A percentile compares a stretch with the other conserved stretches of the same genome.
phyloP scores from a whole-genome alignment of 495 filamentous ascomycete genomes.

The Penicillium atrosanguineum region DNA sequence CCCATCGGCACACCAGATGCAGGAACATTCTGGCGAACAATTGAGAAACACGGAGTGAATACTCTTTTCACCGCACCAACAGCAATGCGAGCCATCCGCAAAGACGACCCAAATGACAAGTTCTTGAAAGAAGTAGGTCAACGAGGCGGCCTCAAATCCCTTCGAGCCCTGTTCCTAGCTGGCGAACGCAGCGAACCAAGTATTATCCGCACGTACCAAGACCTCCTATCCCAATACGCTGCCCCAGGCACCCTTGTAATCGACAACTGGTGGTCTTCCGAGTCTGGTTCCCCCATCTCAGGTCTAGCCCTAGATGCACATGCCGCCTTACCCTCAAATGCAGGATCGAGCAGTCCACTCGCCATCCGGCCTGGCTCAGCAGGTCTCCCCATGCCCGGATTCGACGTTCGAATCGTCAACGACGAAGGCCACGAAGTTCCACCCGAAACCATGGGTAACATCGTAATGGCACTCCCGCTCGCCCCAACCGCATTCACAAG shows the following conservation, averaged over 20 bases:
- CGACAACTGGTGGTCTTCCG: constrained; percentile 97
- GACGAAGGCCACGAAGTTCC: constrained; percentile 70
- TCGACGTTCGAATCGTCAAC: constrained; percentile 79
- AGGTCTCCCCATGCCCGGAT: constrained; percentile 86
- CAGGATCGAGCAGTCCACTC: constrained; percentile 29
- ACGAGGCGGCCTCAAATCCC: constrained; percentile 62
- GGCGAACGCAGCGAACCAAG: constrained; percentile 88
- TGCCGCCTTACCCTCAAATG: constrained; percentile 23
- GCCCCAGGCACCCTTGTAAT: constrained; percentile 65
- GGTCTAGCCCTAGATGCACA: constrained; percentile 61
- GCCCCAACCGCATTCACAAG: constrained; percentile 83
- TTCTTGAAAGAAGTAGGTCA: constrained; percentile 59
- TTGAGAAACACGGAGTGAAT: constrained; percentile 82
- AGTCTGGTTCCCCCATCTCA: constrained; percentile 86
- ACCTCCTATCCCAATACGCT: constrained; percentile 62
- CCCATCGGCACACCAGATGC: constrained; percentile 87
- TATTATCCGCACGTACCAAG: constrained; percentile 76
- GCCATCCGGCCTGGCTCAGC: constrained; percentile 79
- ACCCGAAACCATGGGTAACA: constrained; percentile 80
- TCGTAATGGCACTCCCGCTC: constrained; percentile 77
- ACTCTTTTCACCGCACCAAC: constrained; percentile 83
- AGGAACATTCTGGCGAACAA: constrained; percentile 81
- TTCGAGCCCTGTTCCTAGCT: constrained; percentile 78
- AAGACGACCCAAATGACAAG: constrained; percentile 74
- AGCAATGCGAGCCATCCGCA: constrained; percentile 80